Conservation (phyloP, 2,329 filamentous ascomycete species). For the Diaporthe batatas region DNA sequence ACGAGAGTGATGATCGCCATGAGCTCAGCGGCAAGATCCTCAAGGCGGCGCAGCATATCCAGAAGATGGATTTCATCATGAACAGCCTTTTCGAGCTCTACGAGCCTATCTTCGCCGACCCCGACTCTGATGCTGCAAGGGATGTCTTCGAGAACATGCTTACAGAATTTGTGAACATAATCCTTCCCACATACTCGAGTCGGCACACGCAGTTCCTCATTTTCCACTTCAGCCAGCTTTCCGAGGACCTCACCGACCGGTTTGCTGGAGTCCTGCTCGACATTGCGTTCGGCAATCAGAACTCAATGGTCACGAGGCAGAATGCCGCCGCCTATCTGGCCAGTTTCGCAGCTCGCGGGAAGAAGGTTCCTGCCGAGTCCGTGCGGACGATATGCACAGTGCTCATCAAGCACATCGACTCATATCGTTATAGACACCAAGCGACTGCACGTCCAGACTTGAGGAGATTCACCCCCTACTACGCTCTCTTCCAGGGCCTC, state of each 20-base stretch:
- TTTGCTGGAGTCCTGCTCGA: conserved; percentile 85
- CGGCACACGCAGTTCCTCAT: conserved; percentile 74
- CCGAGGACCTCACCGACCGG: conserved; percentile 81
- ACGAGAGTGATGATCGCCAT: conserved; percentile 73
- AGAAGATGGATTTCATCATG: conserved; percentile 92
- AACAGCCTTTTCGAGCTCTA: conserved; percentile 91
- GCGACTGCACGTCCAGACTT: conserved; percentile 84
- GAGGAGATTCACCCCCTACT: conserved; percentile 85
- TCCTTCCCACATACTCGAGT: conserved; percentile 83
- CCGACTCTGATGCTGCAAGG: conserved; percentile 76
- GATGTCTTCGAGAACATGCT: conserved; percentile 84
- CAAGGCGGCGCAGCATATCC: conserved; percentile 82
- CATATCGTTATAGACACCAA: conserved; percentile 80
- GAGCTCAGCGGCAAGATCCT: conserved; percentile 75
- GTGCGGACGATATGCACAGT: conserved; percentile 88
- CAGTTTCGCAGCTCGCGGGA: conserved; percentile 92
- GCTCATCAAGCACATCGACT: conserved; percentile 82
- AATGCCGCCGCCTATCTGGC: conserved; percentile 92
- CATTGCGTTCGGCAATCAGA: conserved; percentile 77
- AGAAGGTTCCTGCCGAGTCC: conserved; percentile 79
- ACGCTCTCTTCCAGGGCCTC: conserved; percentile 87
- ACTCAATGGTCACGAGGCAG: conserved; percentile 81
- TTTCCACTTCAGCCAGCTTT: conserved; percentile 93
- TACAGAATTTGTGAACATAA: conserved; percentile 86
- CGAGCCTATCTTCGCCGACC: conserved; percentile 76